Evolutionary conservation across 257 asterid genomes (phyloP).

Genomic region (Phtheirospermum japonicum): DNA sequence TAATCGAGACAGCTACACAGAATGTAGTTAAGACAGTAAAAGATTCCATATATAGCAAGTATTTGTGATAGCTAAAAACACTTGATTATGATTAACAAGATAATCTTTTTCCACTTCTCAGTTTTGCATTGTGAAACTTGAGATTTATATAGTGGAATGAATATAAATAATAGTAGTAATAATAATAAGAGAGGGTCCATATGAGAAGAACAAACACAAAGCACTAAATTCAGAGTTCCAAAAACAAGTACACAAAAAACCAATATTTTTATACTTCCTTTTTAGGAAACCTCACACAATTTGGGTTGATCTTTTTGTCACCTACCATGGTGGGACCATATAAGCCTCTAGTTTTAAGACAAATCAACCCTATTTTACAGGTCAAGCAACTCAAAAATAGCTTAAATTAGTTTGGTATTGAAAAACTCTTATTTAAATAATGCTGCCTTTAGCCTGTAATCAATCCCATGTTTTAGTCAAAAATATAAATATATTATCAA

Average conservation of each 20-base stretch:
- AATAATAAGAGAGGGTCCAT: too few relatives aligned
- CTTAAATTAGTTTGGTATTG: not conserved
- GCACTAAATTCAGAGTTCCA: slow-evolving; percentile 68
- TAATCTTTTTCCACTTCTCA: slow-evolving; percentile 7
- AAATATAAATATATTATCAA: slow-evolving; percentile 12
- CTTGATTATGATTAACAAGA: not conserved
- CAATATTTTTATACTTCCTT: slow-evolving; percentile 36
- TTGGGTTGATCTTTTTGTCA: too few relatives aligned
- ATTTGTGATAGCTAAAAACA: not conserved
- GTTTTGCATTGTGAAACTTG: slow-evolving; percentile 26
- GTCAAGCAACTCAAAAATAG: slow-evolving; percentile 26
- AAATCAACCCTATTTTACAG: slow-evolving; percentile 24
- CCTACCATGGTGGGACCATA: slow-evolving; percentile 34
- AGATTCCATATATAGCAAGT: slow-evolving; percentile 33
- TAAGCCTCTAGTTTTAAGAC: slow-evolving; percentile 16
- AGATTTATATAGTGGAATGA: slow-evolving; percentile 36
- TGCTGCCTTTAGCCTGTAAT: slow-evolving; percentile 25
- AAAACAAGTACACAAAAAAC: slow-evolving; percentile 38
- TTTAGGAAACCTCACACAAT: slow-evolving; percentile 58
- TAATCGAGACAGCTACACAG: slow-evolving; percentile 33
- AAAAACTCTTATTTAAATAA: not conserved
- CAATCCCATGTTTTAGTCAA: slow-evolving; percentile 3
- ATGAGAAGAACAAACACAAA: slow-evolving; percentile 66
- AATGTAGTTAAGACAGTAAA: slow-evolving; percentile 30
- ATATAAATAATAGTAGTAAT: too few relatives aligned